phyloP scores from a whole-genome alignment of 2,329 filamentous ascomycete genomes.

The Aspergillus awamori region DNA sequence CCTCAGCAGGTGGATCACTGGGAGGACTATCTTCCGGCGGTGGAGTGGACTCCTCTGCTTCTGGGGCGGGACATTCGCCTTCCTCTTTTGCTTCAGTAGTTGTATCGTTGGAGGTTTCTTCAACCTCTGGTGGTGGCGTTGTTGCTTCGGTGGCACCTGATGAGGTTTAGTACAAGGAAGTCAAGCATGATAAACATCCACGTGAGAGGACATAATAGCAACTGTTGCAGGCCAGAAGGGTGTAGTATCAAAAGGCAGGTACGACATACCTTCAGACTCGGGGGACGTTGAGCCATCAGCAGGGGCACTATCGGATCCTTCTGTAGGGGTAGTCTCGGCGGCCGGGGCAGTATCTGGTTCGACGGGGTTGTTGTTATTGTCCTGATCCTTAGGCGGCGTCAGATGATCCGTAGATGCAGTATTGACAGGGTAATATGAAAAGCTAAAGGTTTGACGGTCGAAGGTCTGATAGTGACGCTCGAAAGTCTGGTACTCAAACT shows the following conservation, averaged over 20 bases:
- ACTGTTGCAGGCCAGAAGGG: not conserved
- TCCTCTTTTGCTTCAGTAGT: constrained; percentile 27
- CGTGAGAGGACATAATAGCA: not conserved
- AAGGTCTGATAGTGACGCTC: constrained; percentile 49
- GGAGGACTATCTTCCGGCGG: constrained; percentile 8
- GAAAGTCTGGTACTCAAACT: constrained; percentile 47
- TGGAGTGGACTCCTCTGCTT: constrained; percentile 12
- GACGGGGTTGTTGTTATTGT: constrained; percentile 36
- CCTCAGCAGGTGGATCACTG: constrained; percentile 22
- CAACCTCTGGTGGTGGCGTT: constrained; percentile 28
- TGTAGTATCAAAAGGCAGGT: not conserved
- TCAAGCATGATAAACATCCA: not conserved
- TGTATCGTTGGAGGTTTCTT: constrained; percentile 22
- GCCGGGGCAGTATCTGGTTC: constrained; percentile 29
- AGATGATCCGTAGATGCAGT: constrained; percentile 34
- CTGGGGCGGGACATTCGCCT: constrained; percentile 19
- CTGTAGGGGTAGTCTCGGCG: constrained; percentile 24
- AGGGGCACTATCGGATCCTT: constrained; percentile 27
- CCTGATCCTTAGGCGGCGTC: constrained; percentile 42
- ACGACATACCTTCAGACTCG: constrained; percentile 36
- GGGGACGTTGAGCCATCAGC: constrained; percentile 29
- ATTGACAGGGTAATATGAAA: constrained; percentile 41
- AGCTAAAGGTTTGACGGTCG: constrained; percentile 43
- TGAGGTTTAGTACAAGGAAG: constrained; percentile 17
- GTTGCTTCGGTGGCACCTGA: constrained; percentile 32